Percentiles rank a stretch among this genome's conserved stretches.
These are phyloP conservation scores for Poa pratensis DNA, from an alignment of 176 grass and related monocot genomes.

Conservation along the genomic window DNA sequence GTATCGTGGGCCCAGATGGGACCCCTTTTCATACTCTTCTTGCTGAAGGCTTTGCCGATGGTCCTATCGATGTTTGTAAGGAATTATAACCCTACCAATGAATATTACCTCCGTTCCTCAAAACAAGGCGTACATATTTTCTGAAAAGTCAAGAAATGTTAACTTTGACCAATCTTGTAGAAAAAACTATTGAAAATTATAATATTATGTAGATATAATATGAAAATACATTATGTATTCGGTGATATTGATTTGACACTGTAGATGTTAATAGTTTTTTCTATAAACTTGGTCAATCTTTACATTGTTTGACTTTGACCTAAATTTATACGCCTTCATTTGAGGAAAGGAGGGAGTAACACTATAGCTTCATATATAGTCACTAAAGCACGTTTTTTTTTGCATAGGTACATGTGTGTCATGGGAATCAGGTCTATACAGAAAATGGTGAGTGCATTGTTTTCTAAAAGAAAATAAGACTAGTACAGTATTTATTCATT, in stretches of 20 bases:
- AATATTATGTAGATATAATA: no score
- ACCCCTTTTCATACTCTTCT: conserved; percentile 90
- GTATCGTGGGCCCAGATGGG: conserved; percentile 81
- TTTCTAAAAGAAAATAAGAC: conserved; percentile 20
- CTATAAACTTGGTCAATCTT: no score
- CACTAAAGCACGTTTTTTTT: conserved; percentile 39
- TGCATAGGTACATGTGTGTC: conserved; percentile 87
- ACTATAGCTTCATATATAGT: conserved; percentile 7
- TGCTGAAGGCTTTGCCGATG: conserved; percentile 86
- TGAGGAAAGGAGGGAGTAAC: background rate
- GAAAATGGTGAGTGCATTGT: conserved; percentile 74
- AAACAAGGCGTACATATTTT: no score
- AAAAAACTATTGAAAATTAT: no score
- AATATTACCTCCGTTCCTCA: background rate
- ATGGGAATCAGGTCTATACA: conserved; percentile 83
- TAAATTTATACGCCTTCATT: no score
- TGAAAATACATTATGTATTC: no score
- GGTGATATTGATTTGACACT: no score
- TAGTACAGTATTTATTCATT: conserved; percentile 27
- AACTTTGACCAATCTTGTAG: no score
- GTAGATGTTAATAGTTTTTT: no score
- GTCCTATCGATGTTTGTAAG: conserved; percentile 97
- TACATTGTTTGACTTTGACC: no score
- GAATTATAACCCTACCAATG: background rate
- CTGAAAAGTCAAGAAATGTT: no score